Base-by-base conservation (phyloP, 768 basidiomycete genomes). In the Pleurotus djamor region DNA sequence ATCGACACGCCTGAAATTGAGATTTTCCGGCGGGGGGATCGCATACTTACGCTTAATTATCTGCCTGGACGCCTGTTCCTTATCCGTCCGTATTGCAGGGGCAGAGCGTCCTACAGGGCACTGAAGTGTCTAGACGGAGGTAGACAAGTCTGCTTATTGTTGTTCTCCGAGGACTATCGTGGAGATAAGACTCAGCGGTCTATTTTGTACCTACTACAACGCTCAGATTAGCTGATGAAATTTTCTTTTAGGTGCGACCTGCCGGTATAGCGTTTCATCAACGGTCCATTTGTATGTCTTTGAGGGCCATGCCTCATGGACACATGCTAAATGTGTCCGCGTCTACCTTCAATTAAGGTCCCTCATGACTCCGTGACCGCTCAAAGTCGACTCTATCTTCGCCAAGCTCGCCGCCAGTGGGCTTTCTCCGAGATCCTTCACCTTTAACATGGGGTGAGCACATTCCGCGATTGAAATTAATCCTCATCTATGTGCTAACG, bases 1-100 rank as follows among this genome's bases (percentile, higher is more conserved):
- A 28, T 28, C 21, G 21, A 28, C 21, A 28, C 21, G 21, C 21
- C 21, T 28, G 21, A 28, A 28, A 28, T 28, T 28, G 21, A 28
- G 21, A 28, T 28, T 28, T 28, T 28, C 21, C 21, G 21, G 21
- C 41, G 10, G 41, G 41, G 10, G 9, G 41, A 9, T 43, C 7
- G 45, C 9, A 47, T n/a, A 12, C 45, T 17, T 16, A 47, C n/a
- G 45, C 45, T 16, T 12, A n/a, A 17, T 7, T 47, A 47, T 47
- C 16, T 12, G 45, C 45, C 17, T 47, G 45, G 16, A 12, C 7
- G 41, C 66, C 69, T 68, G 66, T 73, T 76, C 73, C 72, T 72
- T 69, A 67, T 69, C 75, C 72, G 67, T 71, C 67, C 64, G 64
- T 69, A 70, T 43, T 9, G 41, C 41, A 9, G n/a, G 9, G 41